Evolutionary conservation across 257 asterid genomes (phyloP), one percentile per base, ranked within the genome.

Genomic region (Henckelia pumila): DNA sequence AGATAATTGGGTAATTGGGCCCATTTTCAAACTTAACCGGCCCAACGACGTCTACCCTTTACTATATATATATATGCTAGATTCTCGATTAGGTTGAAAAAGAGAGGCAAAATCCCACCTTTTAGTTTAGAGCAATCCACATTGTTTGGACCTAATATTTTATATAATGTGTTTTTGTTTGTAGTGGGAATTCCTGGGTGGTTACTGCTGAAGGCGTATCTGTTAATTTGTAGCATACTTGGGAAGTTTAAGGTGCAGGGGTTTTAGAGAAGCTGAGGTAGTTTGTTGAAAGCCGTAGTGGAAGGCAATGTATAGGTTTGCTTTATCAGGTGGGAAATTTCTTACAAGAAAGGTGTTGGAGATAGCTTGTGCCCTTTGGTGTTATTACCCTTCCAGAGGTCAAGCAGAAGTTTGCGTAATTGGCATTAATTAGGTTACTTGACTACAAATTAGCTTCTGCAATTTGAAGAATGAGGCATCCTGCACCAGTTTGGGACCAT

Each of bases 401-500:
- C 57, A 29, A 19, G 70, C 65, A 70, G 83, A 80, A 57, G 9
- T 58, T 57, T 26, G 49, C 5, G 10, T 37, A 37, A 37, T 11
- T 37, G 8, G 66, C 60, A 25, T 29, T 62, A 24, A 61, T 59
- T 65, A 11, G 63, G 56, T 59, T 29, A 67, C 26, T 67, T 30
- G 76, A 67, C 78, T 29, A 76, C 40, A 37, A 61, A n/a, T 62
- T 52, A 56, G 28, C 52, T 74, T 64, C 57, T 26, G 22, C 59
- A 58, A 30, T 67, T 61, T 59, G 55, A 58, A 56, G 72, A 81
- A 90, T 93, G 98, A 96, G 97, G 82, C 98, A 89, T 72, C 59
- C 81, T 26, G 89, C 86, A 30, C 86, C 91, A 37, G 83, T 86
- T 77, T 86, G 97, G 95, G 97, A 93, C 70, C 84, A 71, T 71